A percentile compares a stretch with the other conserved stretches of the same genome.
Evolutionary conservation across 371 early-diverging fungal species (phyloP).

Genomic region (Mortierella sp.): DNA sequence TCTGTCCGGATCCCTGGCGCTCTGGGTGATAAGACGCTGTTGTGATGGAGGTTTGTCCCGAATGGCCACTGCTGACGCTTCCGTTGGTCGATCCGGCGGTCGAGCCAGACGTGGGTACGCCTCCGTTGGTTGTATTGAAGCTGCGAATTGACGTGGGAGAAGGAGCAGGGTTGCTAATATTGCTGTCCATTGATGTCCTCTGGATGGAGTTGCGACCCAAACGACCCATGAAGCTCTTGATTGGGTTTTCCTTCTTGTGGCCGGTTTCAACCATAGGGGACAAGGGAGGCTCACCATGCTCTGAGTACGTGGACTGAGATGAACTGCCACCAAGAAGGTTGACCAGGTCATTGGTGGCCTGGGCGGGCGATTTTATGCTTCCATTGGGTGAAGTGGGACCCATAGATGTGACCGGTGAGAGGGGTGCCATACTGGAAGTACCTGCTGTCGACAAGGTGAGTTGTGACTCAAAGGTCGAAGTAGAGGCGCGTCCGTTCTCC

Average conservation of each 20-base stretch:
- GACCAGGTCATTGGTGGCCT: conserved; percentile 38
- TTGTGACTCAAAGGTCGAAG: conserved; percentile 35
- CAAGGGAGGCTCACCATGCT: conserved; percentile 26
- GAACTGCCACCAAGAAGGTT: conserved; percentile 32
- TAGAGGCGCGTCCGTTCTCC: conserved; percentile 32
- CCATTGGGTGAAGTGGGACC: conserved; percentile 25
- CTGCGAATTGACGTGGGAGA: conserved; percentile 51
- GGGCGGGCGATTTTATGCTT: conserved; percentile 22
- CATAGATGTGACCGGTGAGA: conserved; percentile 22
- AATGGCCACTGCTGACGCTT: conserved; percentile 30
- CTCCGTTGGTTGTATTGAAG: conserved; percentile 37
- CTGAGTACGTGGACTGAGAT: conserved; percentile 19
- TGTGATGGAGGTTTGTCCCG: conserved; percentile 25
- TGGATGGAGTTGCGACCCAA: conserved; percentile 50
- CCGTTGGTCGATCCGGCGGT: conserved; percentile 28
- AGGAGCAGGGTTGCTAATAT: conserved; percentile 20
- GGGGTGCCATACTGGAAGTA: conserved; percentile 14
- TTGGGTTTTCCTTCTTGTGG: conserved; percentile 46
- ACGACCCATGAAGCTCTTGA: conserved; percentile 57
- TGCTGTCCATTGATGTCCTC: conserved; percentile 33
- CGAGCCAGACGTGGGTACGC: conserved; percentile 13
- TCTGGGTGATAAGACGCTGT: conserved; percentile 19
- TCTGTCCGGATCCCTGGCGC: conserved; percentile 29
- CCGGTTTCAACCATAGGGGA: conserved; percentile 26
- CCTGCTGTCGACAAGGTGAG: conserved; percentile 43